These are phyloP conservation scores for Hemileccinum rubropunctum DNA, from an alignment of 768 basidiomycete genomes.

Conservation along the genomic window DNA sequence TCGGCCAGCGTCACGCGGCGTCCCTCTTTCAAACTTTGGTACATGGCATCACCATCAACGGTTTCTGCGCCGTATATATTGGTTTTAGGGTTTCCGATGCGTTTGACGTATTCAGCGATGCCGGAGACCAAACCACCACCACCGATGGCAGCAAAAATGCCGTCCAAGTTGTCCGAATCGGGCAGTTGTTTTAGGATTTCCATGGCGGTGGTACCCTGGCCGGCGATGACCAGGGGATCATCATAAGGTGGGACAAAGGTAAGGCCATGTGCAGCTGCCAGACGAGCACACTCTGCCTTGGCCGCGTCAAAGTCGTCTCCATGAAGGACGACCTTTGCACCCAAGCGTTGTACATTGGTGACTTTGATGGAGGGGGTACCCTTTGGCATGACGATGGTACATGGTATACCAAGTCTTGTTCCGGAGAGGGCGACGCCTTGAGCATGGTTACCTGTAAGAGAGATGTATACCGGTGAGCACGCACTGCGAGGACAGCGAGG, in stretches of 20 bases:
- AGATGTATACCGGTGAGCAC: neutral
- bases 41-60: slow-evolving; percentile 92
- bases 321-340: slow-evolving; percentile 91
- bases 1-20: slow-evolving; percentile 81
- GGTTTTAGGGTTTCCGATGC: slow-evolving; percentile 82
- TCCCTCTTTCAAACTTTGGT: slow-evolving; percentile 73
- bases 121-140: slow-evolving; percentile 95
- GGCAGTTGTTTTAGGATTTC: slow-evolving; percentile 91
- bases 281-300: slow-evolving; percentile 87
- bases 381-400: slow-evolving; percentile 98
- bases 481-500: neutral
- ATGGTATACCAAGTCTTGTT: slow-evolving; percentile 79
- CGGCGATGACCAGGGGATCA: slow-evolving; percentile 94
- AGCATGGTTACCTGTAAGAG: slow-evolving; percentile 94
- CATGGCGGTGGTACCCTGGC: slow-evolving; percentile 93
- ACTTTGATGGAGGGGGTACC: slow-evolving; percentile 97
- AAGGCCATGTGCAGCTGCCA: slow-evolving; percentile 73
- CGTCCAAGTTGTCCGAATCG: slow-evolving; percentile 73
- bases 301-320: slow-evolving; percentile 95
- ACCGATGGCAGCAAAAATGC: slow-evolving; percentile 87
- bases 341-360: slow-evolving; percentile 89
- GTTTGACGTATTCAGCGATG: slow-evolving; percentile 87
- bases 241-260: slow-evolving; percentile 96
- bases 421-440: slow-evolving; percentile 99
- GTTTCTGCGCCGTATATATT: slow-evolving; percentile 93